A percentile compares a stretch with the other conserved stretches of the same genome.
These are phyloP conservation scores for Seiridium cupressi DNA, from an alignment of 2,329 filamentous ascomycete species.

Conservation along the genomic window DNA sequence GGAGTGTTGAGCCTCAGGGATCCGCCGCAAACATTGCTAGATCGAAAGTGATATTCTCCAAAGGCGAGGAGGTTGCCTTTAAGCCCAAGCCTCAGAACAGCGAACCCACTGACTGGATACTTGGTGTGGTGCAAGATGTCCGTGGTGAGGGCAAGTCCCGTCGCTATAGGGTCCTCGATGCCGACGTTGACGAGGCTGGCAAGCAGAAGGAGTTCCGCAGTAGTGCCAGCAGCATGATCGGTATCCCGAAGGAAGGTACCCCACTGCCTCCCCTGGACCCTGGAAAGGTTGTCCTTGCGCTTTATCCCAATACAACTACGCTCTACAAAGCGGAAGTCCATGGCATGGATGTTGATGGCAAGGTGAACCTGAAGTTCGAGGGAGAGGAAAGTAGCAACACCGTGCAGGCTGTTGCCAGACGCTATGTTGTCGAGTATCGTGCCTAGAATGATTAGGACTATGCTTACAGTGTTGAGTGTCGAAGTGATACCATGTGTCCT, in stretches of 20 bases:
- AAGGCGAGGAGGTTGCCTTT: conserved; percentile 66
- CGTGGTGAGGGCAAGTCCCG: conserved; percentile 74
- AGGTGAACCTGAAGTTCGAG: conserved; percentile 72
- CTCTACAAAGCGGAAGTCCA: conserved; percentile 85
- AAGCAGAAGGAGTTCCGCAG: conserved; percentile 69
- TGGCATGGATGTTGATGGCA: conserved; percentile 56
- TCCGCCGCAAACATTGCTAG: conserved; percentile 34
- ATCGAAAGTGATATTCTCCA: conserved; percentile 56
- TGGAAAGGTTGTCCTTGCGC: conserved; percentile 71
- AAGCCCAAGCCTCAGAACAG: conserved; percentile 53
- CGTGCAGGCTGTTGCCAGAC: conserved; percentile 71
- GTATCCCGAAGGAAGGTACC: conserved; percentile 60
- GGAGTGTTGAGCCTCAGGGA: conserved; percentile 52
- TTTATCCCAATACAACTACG: conserved; percentile 81
- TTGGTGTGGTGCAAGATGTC: conserved; percentile 75
- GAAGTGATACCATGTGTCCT: no score
- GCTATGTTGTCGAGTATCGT: conserved; percentile 75
- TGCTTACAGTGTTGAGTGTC: no score
- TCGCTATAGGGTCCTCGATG: conserved; percentile 77
- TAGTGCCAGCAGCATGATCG: conserved; percentile 72
- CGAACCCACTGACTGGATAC: conserved; percentile 64
- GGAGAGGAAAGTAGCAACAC: conserved; percentile 73
- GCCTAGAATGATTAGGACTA: conserved; percentile 9
- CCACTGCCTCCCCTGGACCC: conserved; percentile 60
- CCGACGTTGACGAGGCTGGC: conserved; percentile 69